Base-by-base conservation (phyloP, 2,329 filamentous ascomycete species). In the Waltergamsia citrina region DNA sequence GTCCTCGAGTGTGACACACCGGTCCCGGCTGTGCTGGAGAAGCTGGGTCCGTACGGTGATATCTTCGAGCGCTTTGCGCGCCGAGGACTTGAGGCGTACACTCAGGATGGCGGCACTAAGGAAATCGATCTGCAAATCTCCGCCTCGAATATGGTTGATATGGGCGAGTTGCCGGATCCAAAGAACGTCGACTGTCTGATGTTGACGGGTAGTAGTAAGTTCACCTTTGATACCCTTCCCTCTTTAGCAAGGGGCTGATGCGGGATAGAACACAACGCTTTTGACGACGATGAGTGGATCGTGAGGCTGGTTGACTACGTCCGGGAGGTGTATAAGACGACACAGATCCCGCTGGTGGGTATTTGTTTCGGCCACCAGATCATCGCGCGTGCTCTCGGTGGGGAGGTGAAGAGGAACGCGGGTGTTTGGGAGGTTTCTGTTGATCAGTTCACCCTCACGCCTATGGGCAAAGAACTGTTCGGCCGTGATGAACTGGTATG, bases 351-450 rank as follows among this genome's bases (percentile, higher is more conserved):
- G 7, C 48, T 67, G 1, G 51, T 67, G 8, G 65, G 65, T 2
- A 53, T 67, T 24, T 69, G 65, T 41, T 69, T 67, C 40, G 64
- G 65, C 2, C 64, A 69, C 32, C 64, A 69, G 44, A 65, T 69
- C 19, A 42, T 69, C 21, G 65, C 56, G 2, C 50, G 63, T 3
- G 63, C 63, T 3, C 46, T 63, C 19, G 57, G 52, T 27, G 53
- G 57, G 5, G 47, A 49, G 19, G 50, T 64, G 3, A 56, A 53
- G 8, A 53, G 54, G 40, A 60, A 52, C 22, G 50, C 58, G 2
- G 52, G 49, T 14, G 61, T 61, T 1, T 67, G 63, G 62, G 65
- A 69, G 43, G 31, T 37, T 9, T 33, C 35, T 5, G 35, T 37
- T 6, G 30, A 33, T 7, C 24, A 33, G 14, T 23, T 37, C 16